Conservation (phyloP, 2,329 filamentous ascomycete genomes). For the Penicillium olsonii region DNA sequence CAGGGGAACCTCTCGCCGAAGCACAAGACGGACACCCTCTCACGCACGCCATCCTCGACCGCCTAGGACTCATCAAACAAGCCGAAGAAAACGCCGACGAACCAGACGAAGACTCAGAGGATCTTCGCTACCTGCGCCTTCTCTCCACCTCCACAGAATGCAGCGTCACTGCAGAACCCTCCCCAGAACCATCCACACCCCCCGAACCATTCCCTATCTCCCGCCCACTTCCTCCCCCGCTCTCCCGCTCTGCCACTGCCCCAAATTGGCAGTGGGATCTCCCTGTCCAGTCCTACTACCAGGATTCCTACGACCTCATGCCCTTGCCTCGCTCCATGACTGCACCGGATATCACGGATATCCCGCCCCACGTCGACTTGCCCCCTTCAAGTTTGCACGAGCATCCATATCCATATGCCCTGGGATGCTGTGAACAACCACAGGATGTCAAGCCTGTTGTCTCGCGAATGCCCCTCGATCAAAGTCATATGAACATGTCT, state of each 20-base stretch:
- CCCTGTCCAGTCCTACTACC: conserved; percentile 25
- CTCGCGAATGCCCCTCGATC: conserved; percentile 13
- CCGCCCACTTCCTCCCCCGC: conserved; percentile 8
- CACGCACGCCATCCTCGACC: conserved; percentile 46
- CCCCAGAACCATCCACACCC: conserved; percentile 38
- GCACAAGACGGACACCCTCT: conserved; percentile 42
- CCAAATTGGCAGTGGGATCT: conserved; percentile 32
- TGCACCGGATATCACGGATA: conserved; percentile 18
- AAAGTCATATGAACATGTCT: conserved; percentile 20
- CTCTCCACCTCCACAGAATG: conserved; percentile 40
- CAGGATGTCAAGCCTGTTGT: conserved; percentile 18
- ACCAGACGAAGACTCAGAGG: conserved; percentile 37
- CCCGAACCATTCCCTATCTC: conserved; percentile 30
- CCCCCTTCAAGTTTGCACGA: conserved; percentile 1
- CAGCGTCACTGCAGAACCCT: conserved; percentile 40
- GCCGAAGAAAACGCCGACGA: conserved; percentile 43
- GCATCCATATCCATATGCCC: conserved; percentile 29
- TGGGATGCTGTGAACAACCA: conserved; percentile 15
- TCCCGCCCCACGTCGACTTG: conserved; percentile 16
- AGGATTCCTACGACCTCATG: conserved; percentile 23
- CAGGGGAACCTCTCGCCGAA: conserved; percentile 43
- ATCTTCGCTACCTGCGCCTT: conserved; percentile 38
- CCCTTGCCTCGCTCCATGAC: conserved; percentile 19
- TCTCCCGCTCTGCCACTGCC: conserved; percentile 1
- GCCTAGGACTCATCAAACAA: conserved; percentile 46